Conservation (phyloP, 2,329 filamentous ascomycete genomes). For the Fusarium sp. region DNA sequence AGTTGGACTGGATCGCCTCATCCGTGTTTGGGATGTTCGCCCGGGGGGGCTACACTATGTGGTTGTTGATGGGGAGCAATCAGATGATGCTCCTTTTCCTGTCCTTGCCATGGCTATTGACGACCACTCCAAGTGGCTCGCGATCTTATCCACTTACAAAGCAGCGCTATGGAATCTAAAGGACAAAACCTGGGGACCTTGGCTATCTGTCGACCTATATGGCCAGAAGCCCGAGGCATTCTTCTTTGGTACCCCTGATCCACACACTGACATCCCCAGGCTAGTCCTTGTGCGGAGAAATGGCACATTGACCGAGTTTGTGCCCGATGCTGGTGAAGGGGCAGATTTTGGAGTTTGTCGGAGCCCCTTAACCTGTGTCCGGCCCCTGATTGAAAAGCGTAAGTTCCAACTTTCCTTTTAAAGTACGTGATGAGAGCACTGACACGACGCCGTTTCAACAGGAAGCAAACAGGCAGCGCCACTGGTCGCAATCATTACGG, state of each 20-base stretch:
- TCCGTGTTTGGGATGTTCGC: conserved; percentile 74
- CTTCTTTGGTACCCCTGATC: conserved; percentile 65
- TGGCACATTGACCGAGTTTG: conserved; percentile 70
- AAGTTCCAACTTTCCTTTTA: conserved; percentile 29
- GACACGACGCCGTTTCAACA: neutral
- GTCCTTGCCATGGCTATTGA: conserved; percentile 74
- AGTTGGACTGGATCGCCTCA: conserved; percentile 75
- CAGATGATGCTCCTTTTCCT: conserved; percentile 62
- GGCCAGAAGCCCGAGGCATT: conserved; percentile 71
- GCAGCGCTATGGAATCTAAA: conserved; percentile 73
- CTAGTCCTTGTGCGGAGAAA: conserved; percentile 73
- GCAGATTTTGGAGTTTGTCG: conserved; percentile 61
- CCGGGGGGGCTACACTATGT: conserved; percentile 55
- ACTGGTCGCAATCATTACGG: conserved; percentile 51
- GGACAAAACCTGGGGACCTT: conserved; percentile 66
- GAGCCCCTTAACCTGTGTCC: conserved; percentile 62
- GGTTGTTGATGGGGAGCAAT: conserved; percentile 53
- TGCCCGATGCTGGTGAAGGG: conserved; percentile 55
- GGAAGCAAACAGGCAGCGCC: conserved; percentile 20
- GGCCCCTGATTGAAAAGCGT: conserved; percentile 59
- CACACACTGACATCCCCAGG: conserved; percentile 51
- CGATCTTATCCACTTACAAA: conserved; percentile 68
- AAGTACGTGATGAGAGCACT: neutral
- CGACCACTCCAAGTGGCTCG: conserved; percentile 71
- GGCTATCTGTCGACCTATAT: conserved; percentile 59